Conservation (phyloP, 352 stramenopile species). For the Globisporangium middletonii region DNA sequence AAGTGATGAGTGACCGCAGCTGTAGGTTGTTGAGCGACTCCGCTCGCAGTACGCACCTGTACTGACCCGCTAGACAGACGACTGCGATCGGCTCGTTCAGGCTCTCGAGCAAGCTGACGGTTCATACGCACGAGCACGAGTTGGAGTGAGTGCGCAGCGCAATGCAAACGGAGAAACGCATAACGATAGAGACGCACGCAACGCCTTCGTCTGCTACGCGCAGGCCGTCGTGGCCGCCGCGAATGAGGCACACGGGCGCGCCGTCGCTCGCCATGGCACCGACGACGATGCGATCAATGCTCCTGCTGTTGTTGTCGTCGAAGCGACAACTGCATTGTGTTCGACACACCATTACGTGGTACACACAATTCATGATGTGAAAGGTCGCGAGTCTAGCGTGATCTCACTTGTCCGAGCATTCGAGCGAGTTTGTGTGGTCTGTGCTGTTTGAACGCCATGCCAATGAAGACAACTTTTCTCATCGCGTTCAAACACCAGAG, state of each 20-base stretch:
- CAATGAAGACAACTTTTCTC: too few relatives aligned
- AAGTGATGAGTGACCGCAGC: too few relatives aligned
- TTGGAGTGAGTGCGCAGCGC: neutral
- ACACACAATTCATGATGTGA: neutral
- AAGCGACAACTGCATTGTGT: too few relatives aligned
- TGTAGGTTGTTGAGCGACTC: too few relatives aligned
- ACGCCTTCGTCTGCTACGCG: constrained; percentile 46
- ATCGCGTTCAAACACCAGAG: too few relatives aligned
- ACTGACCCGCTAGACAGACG: constrained; percentile 75
- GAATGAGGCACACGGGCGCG: constrained; percentile 59
- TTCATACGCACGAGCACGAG: neutral
- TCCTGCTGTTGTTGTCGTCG: neutral
- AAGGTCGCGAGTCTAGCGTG: neutral
- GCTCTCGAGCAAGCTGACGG: constrained; percentile 50
- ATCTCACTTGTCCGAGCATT: too few relatives aligned
- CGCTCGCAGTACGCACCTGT: too few relatives aligned
- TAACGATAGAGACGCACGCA: constrained; percentile 19
- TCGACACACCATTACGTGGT: too few relatives aligned
- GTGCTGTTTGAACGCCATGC: too few relatives aligned
- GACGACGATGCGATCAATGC: neutral
- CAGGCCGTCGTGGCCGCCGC: constrained; percentile 40
- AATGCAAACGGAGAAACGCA: neutral
- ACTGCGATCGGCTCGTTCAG: constrained; percentile 70
- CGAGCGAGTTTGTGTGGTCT: too few relatives aligned
- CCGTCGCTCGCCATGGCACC: constrained; percentile 6